These are phyloP conservation scores for Metarhizium guizhouense DNA, from an alignment of 2,329 filamentous ascomycete genomes.

Conservation along the genomic window DNA sequence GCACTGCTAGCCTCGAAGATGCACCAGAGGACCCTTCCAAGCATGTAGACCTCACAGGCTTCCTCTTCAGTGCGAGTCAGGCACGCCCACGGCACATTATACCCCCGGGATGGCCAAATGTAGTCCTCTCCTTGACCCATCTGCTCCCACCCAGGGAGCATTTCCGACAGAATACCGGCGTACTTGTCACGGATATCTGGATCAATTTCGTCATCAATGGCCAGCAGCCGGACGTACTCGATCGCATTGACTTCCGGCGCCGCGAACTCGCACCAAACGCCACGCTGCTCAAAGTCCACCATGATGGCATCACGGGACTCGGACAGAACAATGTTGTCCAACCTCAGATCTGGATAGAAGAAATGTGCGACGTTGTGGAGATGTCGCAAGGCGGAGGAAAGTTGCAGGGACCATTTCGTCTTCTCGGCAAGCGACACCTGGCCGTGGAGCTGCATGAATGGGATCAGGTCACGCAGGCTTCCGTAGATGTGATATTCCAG, in stretches of 20 bases:
- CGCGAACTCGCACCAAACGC: slow-evolving; percentile 54
- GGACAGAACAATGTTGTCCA: slow-evolving; percentile 50
- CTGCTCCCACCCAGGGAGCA: slow-evolving; percentile 38
- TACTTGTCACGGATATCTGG: slow-evolving; percentile 31
- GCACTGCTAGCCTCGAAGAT: slow-evolving; percentile 52
- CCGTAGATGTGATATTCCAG: slow-evolving; percentile 45
- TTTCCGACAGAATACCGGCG: slow-evolving; percentile 26
- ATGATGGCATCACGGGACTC: slow-evolving; percentile 38
- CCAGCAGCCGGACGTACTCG: slow-evolving; percentile 47
- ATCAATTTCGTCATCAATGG: slow-evolving; percentile 37
- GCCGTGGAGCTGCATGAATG: slow-evolving; percentile 38
- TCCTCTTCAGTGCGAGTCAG: slow-evolving; percentile 44
- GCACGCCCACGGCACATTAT: slow-evolving; percentile 48
- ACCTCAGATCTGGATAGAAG: slow-evolving; percentile 50
- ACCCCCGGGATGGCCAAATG: slow-evolving; percentile 37
- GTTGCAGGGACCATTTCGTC: slow-evolving; percentile 44
- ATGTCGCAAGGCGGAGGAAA: slow-evolving; percentile 42
- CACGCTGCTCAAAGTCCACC: slow-evolving; percentile 55
- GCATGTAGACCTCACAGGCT: slow-evolving; percentile 52
- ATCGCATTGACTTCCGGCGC: slow-evolving; percentile 51
- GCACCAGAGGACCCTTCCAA: slow-evolving; percentile 53
- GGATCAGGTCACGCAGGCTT: slow-evolving; percentile 45
- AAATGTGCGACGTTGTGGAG: slow-evolving; percentile 33
- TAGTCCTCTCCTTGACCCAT: slow-evolving; percentile 34
- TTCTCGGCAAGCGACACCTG: slow-evolving; percentile 34